Evolutionary conservation across 164 flowering plant species (phyloP).

Genomic region (Kingdonia uniflora): DNA sequence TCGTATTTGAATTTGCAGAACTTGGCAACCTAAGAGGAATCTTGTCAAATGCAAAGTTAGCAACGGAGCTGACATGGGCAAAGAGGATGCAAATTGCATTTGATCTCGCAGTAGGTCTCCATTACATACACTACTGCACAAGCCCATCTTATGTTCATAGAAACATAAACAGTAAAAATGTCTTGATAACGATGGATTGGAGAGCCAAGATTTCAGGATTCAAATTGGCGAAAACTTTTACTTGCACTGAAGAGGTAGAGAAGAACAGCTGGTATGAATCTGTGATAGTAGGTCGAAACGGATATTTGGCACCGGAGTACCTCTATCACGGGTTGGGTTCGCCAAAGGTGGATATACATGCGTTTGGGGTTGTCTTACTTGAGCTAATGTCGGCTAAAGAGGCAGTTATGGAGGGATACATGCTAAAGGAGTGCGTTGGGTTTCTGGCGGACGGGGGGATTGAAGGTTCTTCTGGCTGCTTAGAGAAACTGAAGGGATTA

Average conservation of each 20-base stretch:
- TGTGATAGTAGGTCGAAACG: constrained; percentile 21
- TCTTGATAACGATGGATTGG: constrained; percentile 38
- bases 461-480: constrained; percentile 26
- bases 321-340: constrained; percentile 23
- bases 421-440: constrained; percentile 23
- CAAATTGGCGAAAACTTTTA: constrained; percentile 20
- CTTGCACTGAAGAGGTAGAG: constrained; percentile 3
- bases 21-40: constrained; percentile 47
- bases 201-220: constrained; percentile 51
- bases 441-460: constrained; percentile 22
- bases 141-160: constrained; percentile 42
- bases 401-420: constrained; percentile 11
- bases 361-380: constrained; percentile 54
- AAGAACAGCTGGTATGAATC: constrained; percentile 15
- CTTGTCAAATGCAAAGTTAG: constrained; percentile 17
- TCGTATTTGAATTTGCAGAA: constrained; percentile 40
- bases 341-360: constrained; percentile 43
- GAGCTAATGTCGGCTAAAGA: constrained; percentile 55
- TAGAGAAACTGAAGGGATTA: constrained; percentile 38
- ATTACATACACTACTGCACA: constrained; percentile 52
- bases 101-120: constrained; percentile 51
- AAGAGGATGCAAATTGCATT: constrained; percentile 43
- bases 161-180: constrained; percentile 32
- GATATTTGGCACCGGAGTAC: constrained; percentile 47
- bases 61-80: constrained; percentile 32